Conservation (phyloP, 75 land plant genomes). For the Pseudotsuga menziesii region DNA sequence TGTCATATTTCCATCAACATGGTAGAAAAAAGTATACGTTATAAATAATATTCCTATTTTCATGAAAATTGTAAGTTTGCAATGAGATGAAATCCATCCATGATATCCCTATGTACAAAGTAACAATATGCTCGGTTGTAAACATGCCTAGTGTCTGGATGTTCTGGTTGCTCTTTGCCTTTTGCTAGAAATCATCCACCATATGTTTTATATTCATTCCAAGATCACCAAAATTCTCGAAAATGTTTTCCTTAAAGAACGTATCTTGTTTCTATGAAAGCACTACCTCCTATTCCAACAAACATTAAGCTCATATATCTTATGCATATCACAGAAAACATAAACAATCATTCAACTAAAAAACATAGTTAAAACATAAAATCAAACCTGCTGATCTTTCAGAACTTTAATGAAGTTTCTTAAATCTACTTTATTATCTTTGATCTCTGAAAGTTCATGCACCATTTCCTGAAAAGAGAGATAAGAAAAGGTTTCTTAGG, state of each 20-base stretch:
- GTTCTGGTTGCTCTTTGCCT: constrained; percentile 93
- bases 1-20: not conserved
- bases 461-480: constrained; percentile 84
- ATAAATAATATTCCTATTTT: not conserved
- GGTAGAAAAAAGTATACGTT: not conserved
- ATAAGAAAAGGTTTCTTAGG: constrained; percentile 7
- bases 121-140: not conserved
- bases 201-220: constrained; percentile 94
- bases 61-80: not conserved
- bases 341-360: not conserved
- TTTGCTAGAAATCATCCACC: constrained; percentile 96
- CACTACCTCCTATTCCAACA: constrained; percentile 77
- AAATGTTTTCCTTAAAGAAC: constrained; percentile 91
- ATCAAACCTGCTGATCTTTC: constrained; percentile 87
- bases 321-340: not conserved
- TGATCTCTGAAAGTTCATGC: constrained; percentile 91
- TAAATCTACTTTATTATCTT: constrained; percentile 90
- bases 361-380: not conserved
- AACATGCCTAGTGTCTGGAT: constrained; percentile 91
- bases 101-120: not conserved
- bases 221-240: constrained; percentile 97
- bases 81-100: not conserved
- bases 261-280: constrained; percentile 93
- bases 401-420: constrained; percentile 51
- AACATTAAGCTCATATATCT: not conserved